phyloP scores from a whole-genome alignment of 208 protist genomes.

The Crithidia bombi region DNA sequence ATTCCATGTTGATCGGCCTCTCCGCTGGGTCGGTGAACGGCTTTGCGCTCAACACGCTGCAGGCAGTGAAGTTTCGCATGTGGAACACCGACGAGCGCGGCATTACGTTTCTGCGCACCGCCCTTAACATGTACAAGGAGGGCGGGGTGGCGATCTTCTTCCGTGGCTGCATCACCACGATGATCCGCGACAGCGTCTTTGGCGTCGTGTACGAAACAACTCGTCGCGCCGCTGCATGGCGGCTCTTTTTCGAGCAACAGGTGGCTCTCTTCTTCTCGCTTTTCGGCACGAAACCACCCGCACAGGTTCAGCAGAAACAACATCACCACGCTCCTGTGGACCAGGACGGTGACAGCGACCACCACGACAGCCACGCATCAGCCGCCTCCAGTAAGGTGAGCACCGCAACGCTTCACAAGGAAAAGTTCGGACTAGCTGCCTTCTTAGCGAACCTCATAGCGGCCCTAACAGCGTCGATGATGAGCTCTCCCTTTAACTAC shows the following conservation, averaged over 20 bases:
- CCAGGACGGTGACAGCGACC: not conserved
- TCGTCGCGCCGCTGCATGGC: conserved; percentile 44
- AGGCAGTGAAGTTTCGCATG: conserved; percentile 92
- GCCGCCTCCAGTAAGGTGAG: not conserved
- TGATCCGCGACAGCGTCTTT: conserved; percentile 86
- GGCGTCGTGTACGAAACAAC: conserved; percentile 87
- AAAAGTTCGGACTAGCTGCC: conserved; percentile 36
- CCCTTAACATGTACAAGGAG: conserved; percentile 67
- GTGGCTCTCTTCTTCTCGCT: conserved; percentile 16
- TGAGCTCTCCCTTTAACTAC: conserved; percentile 91
- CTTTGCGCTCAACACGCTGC: conserved; percentile 80
- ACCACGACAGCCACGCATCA: not conserved
- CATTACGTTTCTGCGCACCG: conserved; percentile 66
- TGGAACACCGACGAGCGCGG: conserved; percentile 71
- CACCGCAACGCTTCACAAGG: not conserved
- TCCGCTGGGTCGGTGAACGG: conserved; percentile 83
- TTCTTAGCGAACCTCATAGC: conserved; percentile 87
- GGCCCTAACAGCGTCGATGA: conserved; percentile 74
- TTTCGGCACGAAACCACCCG: not conserved
- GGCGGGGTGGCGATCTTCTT: conserved; percentile 85
- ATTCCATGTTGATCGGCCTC: conserved; percentile 79
- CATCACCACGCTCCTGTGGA: not conserved
- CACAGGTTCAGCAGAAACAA: not conserved
- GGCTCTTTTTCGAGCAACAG: conserved; percentile 48
- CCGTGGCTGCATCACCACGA: conserved; percentile 77